These are phyloP conservation scores for Calonectria hongkongensis DNA, from an alignment of 2,329 filamentous ascomycete genomes.

Conservation along the genomic window DNA sequence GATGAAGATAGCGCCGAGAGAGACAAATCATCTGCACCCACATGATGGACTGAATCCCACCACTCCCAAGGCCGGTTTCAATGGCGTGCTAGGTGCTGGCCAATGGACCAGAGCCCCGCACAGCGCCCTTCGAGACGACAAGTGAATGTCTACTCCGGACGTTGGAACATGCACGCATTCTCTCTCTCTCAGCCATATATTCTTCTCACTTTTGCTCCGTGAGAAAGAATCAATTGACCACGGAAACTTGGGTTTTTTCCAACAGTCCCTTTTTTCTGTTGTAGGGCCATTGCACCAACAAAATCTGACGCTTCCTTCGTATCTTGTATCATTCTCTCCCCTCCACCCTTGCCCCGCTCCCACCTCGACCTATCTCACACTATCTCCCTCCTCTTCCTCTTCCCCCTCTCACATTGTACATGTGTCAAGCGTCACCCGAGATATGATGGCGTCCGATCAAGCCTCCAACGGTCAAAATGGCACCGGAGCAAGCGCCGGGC, in stretches of 20 bases:
- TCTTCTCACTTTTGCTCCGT: background rate
- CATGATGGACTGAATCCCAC: slow-evolving; percentile 25
- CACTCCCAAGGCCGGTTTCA: slow-evolving; percentile 10
- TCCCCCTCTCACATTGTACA: background rate
- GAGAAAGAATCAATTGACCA: slow-evolving; percentile 3
- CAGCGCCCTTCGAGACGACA: slow-evolving; percentile 25
- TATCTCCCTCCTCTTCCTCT: background rate
- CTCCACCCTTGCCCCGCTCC: slow-evolving; percentile 16
- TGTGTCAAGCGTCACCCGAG: too few relatives aligned
- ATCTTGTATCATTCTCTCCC: background rate
- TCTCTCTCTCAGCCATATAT: background rate
- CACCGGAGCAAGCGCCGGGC: slow-evolving; percentile 32
- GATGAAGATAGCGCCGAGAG: slow-evolving; percentile 43
- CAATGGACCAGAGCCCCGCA: slow-evolving; percentile 27
- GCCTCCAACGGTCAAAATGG: slow-evolving; percentile 36
- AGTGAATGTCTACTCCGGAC: background rate
- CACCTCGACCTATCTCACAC: background rate
- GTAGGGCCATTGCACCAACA: background rate
- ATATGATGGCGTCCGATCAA: slow-evolving; percentile 49
- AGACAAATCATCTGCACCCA: slow-evolving; percentile 23
- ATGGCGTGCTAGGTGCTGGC: slow-evolving; percentile 31
- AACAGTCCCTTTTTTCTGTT: background rate
- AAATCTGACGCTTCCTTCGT: background rate
- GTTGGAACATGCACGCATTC: background rate
- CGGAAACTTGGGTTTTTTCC: background rate